A percentile compares a stretch with the other conserved stretches of the same genome.
phyloP scores from a whole-genome alignment of 2,329 filamentous ascomycete species.

The Alternaria alternata region DNA sequence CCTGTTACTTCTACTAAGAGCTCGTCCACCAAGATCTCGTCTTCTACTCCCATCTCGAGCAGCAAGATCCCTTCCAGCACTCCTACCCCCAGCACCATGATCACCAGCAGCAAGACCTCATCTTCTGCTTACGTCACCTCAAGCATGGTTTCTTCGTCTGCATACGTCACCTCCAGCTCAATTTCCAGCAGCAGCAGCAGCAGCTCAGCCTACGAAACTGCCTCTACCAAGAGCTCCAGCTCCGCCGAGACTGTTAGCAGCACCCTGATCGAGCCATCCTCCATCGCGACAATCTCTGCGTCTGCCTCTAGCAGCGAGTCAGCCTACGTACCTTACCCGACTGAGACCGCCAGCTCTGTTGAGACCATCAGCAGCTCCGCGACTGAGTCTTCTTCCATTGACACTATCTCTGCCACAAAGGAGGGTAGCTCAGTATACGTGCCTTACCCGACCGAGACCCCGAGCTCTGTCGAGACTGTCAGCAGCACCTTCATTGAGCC shows the following conservation, averaged over 20 bases:
- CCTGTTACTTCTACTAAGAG: not conserved
- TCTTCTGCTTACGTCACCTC: constrained; percentile 9
- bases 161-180: not conserved
- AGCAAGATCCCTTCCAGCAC: not conserved
- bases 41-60: not conserved
- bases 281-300: not conserved
- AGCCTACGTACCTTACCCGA: not conserved
- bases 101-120: constrained; percentile 1
- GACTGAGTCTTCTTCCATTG: constrained; percentile 4
- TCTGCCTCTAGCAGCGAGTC: constrained; percentile 5
- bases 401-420: not conserved
- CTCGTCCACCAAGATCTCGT: not conserved
- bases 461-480: not conserved
- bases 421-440: not conserved
- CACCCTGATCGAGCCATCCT: constrained; percentile 6
- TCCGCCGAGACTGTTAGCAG: not conserved
- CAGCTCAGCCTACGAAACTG: constrained; percentile 12
- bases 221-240: not conserved
- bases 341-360: not conserved
- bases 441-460: not conserved
- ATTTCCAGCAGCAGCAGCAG: constrained; percentile 7
- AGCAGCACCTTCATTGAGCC: constrained; percentile 4
- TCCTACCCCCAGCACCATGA: constrained; percentile 2
- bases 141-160: constrained; percentile 4
- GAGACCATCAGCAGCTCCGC: constrained; percentile 5